Evolutionary conservation across 2,329 filamentous ascomycete genomes (phyloP), one percentile per base, ranked within the genome.

Genomic region (Microdochium nivale): DNA sequence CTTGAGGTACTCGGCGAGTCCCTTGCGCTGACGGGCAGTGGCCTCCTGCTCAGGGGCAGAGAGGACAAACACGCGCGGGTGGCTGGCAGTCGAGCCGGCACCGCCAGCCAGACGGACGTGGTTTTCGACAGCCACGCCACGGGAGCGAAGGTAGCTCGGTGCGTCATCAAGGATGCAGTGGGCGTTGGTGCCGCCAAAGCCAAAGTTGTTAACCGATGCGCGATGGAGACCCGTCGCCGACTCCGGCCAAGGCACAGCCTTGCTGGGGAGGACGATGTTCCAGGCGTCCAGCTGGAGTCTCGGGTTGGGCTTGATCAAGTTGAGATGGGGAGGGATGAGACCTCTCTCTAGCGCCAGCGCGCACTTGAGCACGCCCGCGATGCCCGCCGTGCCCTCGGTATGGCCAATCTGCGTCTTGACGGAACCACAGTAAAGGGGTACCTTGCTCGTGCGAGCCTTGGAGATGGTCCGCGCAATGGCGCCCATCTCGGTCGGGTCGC

Each of bases 401-500:
- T 47, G 46, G 25, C 46, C 46, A 14, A 47, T 47, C 24, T 47
- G 24, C 7, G 24, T 30, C 46, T 47, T 47, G 23, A 47, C 46
- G 24, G 46, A 47, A 14, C 46, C 46, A 19, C 24, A 30, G 46
- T 47, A 30, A 5, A 47, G 46, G 10, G 40, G 40, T 5, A 44
- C 46, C 25, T 47, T 30, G 46, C 46, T 30, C 4, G 46, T 47
- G 25, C 46, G 24, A 21, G 46, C 46, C 25, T 44, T 44, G 40
- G 14, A 44, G n/a, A 61, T 59, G 8, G 58, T 59, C 1, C 35
- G 32, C 0, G 55, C 51, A 4, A 72, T 60, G 4, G 68, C 71
- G 2, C 53, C 49, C 1, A 68, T 62, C 53, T 75, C 72, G 3
- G 64, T 55, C 0, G 69, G 67, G 52, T 58, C 56, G 16, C 56